Evolutionary conservation across 768 basidiomycete genomes (phyloP).

Genomic region (Boletus fagicola): DNA sequence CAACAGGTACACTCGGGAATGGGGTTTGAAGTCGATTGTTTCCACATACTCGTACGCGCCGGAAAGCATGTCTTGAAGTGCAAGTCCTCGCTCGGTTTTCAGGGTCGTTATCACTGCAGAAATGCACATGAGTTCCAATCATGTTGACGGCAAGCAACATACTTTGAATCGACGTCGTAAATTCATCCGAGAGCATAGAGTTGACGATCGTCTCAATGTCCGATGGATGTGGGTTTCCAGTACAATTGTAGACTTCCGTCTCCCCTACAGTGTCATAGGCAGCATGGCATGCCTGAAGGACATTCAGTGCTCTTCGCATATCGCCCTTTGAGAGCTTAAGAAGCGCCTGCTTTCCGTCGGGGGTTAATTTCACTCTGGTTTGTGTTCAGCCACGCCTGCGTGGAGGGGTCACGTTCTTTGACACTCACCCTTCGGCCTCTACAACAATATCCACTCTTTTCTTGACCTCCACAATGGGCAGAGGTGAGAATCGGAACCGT

Average conservation of each 20-base stretch:
- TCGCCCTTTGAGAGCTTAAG: slow-evolving; percentile 95
- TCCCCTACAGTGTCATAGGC: slow-evolving; percentile 90
- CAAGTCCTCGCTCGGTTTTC: slow-evolving; percentile 90
- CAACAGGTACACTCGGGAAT: slow-evolving; percentile 85
- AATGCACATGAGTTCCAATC: background rate
- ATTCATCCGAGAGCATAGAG: slow-evolving; percentile 95
- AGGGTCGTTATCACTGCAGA: slow-evolving; percentile 75
- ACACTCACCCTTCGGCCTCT: slow-evolving; percentile 73
- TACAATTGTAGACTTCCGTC: slow-evolving; percentile 93
- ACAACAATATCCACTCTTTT: slow-evolving; percentile 77
- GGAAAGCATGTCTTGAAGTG: slow-evolving; percentile 88
- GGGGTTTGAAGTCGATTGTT: slow-evolving; percentile 79
- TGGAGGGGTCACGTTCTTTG: background rate
- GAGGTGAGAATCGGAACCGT: slow-evolving; percentile 92
- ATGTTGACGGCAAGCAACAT: slow-evolving; percentile 22
- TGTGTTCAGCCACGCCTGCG: slow-evolving; percentile 1
- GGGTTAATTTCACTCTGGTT: slow-evolving; percentile 76
- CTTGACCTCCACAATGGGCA: slow-evolving; percentile 84
- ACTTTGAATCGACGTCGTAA: slow-evolving; percentile 88
- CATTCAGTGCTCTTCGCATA: slow-evolving; percentile 95
- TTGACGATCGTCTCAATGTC: slow-evolving; percentile 94
- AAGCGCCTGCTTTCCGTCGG: slow-evolving; percentile 84
- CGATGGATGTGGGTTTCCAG: slow-evolving; percentile 91
- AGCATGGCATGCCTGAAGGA: slow-evolving; percentile 96
- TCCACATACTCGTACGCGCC: slow-evolving; percentile 91